Percentiles rank a stretch among this genome's conserved stretches.
Evolutionary conservation across 2,329 filamentous ascomycete genomes (phyloP).

Genomic region (Pezicula radicicola): DNA sequence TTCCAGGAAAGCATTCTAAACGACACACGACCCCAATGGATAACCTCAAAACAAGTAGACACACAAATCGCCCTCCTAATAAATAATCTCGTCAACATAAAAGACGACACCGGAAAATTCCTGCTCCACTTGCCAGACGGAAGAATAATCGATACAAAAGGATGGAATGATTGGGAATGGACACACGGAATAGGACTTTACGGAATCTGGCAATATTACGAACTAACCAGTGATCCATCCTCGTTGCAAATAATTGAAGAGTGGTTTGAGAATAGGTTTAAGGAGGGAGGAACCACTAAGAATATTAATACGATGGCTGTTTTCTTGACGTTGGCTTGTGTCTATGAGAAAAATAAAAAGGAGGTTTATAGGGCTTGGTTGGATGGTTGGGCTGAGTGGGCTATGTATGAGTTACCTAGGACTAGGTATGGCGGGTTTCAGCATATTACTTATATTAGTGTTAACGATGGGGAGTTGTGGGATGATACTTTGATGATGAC

Average conservation of each 20-base stretch:
- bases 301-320: slow-evolving; percentile 85
- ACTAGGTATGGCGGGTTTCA: slow-evolving; percentile 59
- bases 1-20: no score
- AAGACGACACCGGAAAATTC: slow-evolving; percentile 72
- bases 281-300: slow-evolving; percentile 60
- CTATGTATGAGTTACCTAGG: slow-evolving; percentile 70
- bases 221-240: slow-evolving; percentile 58
- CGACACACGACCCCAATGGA: no score
- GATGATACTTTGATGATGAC: slow-evolving; percentile 87
- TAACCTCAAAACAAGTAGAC: no score
- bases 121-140: slow-evolving; percentile 69
- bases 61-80: slow-evolving; percentile 58
- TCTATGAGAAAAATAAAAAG: slow-evolving; percentile 74
- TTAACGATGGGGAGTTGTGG: slow-evolving; percentile 72
- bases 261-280: slow-evolving; percentile 48
- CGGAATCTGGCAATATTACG: slow-evolving; percentile 79
- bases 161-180: slow-evolving; percentile 83
- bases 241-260: slow-evolving; percentile 62
- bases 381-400: slow-evolving; percentile 79
- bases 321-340: slow-evolving; percentile 70
- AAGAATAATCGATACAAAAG: slow-evolving; percentile 68
- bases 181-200: slow-evolving; percentile 79
- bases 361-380: slow-evolving; percentile 72
- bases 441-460: slow-evolving; percentile 16
- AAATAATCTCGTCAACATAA: slow-evolving; percentile 72